A percentile compares a stretch with the other conserved stretches of the same genome.
phyloP scores from a whole-genome alignment of 129 eudicot genomes.

The Flaveria robusta region DNA sequence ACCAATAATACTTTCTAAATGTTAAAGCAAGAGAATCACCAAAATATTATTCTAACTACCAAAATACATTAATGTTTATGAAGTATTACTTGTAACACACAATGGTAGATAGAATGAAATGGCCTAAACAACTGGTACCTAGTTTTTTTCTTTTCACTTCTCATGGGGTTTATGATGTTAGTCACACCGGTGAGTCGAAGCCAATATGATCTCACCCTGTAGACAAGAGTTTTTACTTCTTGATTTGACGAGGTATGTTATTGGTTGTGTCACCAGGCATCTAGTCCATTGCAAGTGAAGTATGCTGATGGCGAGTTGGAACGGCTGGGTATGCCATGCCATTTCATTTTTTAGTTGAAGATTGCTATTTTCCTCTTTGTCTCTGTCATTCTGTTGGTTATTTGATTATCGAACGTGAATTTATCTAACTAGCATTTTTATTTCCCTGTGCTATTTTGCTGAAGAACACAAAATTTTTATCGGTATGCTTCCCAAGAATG shows the following conservation, averaged over 20 bases:
- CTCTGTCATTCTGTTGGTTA: slow-evolving; percentile 16
- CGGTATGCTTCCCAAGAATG: slow-evolving; percentile 98
- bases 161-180: slow-evolving; percentile 7
- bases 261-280: slow-evolving; percentile 69
- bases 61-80: neutral
- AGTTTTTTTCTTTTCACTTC: neutral
- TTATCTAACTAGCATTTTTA: slow-evolving; percentile 20
- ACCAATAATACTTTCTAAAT: neutral
- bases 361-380: slow-evolving; percentile 4
- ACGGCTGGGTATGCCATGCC: slow-evolving; percentile 70
- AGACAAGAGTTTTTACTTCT: slow-evolving; percentile 16
- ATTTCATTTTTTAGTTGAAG: slow-evolving; percentile 17
- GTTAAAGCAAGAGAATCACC: neutral
- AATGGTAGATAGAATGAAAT: slow-evolving; percentile 8
- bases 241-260: slow-evolving; percentile 32
- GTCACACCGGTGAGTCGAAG: slow-evolving; percentile 18
- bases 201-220: slow-evolving; percentile 17
- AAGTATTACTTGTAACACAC: neutral
- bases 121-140: neutral
- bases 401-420: neutral
- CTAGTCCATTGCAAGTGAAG: slow-evolving; percentile 99
- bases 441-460: slow-evolving; percentile 22
- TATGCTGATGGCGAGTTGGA: slow-evolving; percentile 99
- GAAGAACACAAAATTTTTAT: slow-evolving; percentile 93
- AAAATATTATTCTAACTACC: neutral